Evolutionary conservation across 192 early-diverging fungal genomes (phyloP), one percentile per base, ranked within the genome.

Genomic region (Fimicolochytrium jonesii): DNA sequence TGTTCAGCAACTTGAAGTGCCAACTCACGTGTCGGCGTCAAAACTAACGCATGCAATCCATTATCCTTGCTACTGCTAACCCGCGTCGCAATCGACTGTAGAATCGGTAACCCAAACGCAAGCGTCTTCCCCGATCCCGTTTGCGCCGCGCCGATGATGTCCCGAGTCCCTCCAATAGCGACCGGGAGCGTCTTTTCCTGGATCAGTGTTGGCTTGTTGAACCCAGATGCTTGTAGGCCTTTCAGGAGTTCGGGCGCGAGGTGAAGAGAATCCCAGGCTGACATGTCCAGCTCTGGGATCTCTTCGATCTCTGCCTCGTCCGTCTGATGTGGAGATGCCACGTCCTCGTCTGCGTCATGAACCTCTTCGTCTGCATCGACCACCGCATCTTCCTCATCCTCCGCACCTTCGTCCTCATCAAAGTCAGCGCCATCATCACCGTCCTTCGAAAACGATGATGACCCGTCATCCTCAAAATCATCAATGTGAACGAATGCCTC

Each of bases 111-210:
- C 17, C 94, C 94, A 77, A 94, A 98, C 0, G 93, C 93, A 49
- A 98, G 74, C 4, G 95, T 98, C 74, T 98, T 95, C 37, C 93
- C 93, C 0, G 91, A 93, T 57, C 94, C 92, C 3, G 95, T 98
- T 61, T 93, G 91, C 1, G 95, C 94, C 7, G 90, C 89, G 20
- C 95, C 95, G 31, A 98, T 84, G 28, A 97, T 78, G 62, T 98
- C 77, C 41, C 69, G 85, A n/a, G 83, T 25, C 79, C 86, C n/a
- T 53, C 52, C 52, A n/a, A 94, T 66, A 2, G 88, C 83, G n/a
- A 77, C 32, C 34, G 84, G 79, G 20, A 98, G 71, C 1, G 88
- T 77, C 54, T 88, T 70, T 28, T 81, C 70, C 75, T 98, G 95
- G 70, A 98, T 98, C 23, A 87, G 87, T 0, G 93, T 95, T 0